Base-by-base conservation (phyloP, 495 filamentous ascomycete genomes). In the Thermothielavioides terrestris region DNA sequence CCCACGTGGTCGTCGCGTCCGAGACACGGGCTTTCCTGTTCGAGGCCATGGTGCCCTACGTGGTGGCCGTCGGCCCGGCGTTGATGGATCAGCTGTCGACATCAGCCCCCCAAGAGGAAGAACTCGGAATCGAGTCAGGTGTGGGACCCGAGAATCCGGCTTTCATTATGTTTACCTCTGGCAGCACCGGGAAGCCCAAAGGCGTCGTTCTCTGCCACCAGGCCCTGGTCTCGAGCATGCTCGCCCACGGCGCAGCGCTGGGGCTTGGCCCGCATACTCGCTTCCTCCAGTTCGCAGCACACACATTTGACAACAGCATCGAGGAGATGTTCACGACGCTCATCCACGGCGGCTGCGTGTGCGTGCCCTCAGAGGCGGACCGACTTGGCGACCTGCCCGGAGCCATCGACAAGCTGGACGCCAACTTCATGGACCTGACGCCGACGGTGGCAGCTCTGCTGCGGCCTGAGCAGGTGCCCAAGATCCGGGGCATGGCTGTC, bases 281-380 rank as follows among this genome's bases (percentile, higher is more conserved):
- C 17, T 18, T 42, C 14, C 45, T 84, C 6, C 79, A 84, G 54
- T 84, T 80, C 38, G 76, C 80, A 5, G 72, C 75, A 15, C 78
- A 77, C 53, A 77, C 74, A 0, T 85, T 80, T 28, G 80, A 83
- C 42, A 69, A 72, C 10, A 75, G 72, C 40, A 56, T 81, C 9
- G 42, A 70, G 1, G 80, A 83, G 22, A 77, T 79, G 4, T 70
- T 80, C 22, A 71, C 74, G 6, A 74, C 74, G 0, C 58, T 85
- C 0, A 76, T 77, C 6, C 22, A 38, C n/a, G 68, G 68, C 20
- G 66, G 57, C 27, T 59, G 51, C 12, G 43, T 72, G 6, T 70
- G 66, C 28, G 58, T 70, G 15, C 62, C 66, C 3, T 42, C 50
- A 3, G 66, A 65, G 11, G 43, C 55, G 2, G 60, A 61, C 20